phyloP scores from a whole-genome alignment of 306 rosid species.

The Castanospermum australe region DNA sequence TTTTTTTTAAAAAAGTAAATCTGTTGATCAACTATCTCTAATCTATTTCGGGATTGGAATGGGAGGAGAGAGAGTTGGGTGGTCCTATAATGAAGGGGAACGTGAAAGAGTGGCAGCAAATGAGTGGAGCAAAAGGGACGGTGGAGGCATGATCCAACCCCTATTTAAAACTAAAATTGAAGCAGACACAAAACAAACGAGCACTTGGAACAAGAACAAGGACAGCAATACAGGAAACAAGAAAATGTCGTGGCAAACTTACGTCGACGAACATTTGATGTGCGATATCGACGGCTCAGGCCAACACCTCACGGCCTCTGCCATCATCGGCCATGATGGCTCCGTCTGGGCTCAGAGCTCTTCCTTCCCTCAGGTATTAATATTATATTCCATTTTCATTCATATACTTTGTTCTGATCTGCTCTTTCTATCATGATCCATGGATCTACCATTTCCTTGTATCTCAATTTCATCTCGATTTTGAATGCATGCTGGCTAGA shows the following conservation, averaged over 20 bases:
- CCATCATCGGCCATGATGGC: conserved; percentile 84
- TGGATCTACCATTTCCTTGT: background rate
- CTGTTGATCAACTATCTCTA: background rate
- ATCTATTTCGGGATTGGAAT: conserved; percentile 31
- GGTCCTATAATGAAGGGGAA: conserved; percentile 43
- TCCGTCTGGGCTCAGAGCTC: conserved; percentile 95
- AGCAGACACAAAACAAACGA: background rate
- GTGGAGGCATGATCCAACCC: conserved; percentile 19
- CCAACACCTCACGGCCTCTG: conserved; percentile 75
- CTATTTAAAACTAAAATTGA: conserved; percentile 26
- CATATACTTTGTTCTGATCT: background rate
- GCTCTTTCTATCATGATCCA: background rate
- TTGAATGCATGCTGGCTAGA: background rate
- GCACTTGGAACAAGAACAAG: background rate
- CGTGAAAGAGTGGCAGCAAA: conserved; percentile 29
- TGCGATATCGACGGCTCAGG: conserved; percentile 89
- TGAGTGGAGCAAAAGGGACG: conserved; percentile 32
- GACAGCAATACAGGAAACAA: background rate
- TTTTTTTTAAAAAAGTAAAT: background rate
- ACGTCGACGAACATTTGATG: conserved; percentile 97
- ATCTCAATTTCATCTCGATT: no score
- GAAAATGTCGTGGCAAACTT: conserved; percentile 93
- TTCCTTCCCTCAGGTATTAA: conserved; percentile 71
- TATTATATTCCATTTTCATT: background rate
- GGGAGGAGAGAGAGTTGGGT: conserved; percentile 7